Evolutionary conservation across 805 yeast genomes (phyloP), one percentile per base, ranked within the genome.

Genomic region (Lipomyces mesembrius): DNA sequence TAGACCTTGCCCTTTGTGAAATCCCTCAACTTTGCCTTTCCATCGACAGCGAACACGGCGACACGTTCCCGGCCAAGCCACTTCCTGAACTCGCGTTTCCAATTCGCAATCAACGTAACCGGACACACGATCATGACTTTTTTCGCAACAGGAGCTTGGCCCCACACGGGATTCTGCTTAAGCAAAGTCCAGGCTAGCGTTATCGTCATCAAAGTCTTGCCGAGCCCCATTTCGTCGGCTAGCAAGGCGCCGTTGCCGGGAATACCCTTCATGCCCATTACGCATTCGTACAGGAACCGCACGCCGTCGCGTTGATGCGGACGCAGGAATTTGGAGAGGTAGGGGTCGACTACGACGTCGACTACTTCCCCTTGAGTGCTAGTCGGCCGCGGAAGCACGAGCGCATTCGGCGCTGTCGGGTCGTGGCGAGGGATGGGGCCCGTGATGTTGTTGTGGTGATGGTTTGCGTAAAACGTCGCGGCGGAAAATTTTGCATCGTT

Each of bases 141-240:
- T 53, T 82, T 82, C 20, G 83, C 80, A 0, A 80, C 77, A 0
- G 81, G 84, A 60, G 63, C 70, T 59, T 74, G 75, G 62, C 73
- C 81, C 60, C 69, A 77, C 57, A 59, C 25, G 2, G 79, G 77
- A 20, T 66, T 71, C 43, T 81, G 81, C 14, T 74, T 88, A 22
- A 91, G 76, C 22, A 95, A 77, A 0, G 97, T 92, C 96, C 97
- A 92, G 3, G 94, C 83, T 53, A 92, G 76, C 0, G 96, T 75
- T 5, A 95, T 94, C 0, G 97, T 86, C 85, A 88, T 93, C 54
- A 95, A 78, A 0, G 98, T 93, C 74, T 90, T 90, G 1, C 97
- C 97, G 20, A 95, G 80, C 0, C 99, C 99, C 99, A 95, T 95
- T 73, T 94, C 98, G 77, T 95, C 99, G 0, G 99, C 99, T 55